Evolutionary conservation across 2,329 filamentous ascomycete species (phyloP).

Genomic region (Podosphaera aphanis): DNA sequence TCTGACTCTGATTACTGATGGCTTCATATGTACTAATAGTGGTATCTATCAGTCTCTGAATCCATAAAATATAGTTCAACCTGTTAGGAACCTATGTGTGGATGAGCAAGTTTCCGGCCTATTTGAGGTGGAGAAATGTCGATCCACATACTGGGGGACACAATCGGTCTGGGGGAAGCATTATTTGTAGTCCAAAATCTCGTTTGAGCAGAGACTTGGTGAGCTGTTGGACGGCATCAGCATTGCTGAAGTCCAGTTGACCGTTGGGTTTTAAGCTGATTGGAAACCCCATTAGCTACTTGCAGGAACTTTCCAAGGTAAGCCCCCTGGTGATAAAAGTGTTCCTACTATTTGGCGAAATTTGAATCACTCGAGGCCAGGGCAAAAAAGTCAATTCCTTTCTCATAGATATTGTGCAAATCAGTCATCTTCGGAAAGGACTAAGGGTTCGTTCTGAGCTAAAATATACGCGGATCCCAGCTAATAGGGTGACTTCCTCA

Average conservation of each 20-base stretch:
- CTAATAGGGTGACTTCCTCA: no score
- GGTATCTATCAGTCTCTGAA: conserved; percentile 59
- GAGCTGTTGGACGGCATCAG: conserved; percentile 52
- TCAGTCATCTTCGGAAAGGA: conserved; percentile 10
- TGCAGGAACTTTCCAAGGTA: background rate
- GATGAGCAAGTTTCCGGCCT: background rate
- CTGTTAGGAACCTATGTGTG: conserved; percentile 31
- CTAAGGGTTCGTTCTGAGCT: no score
- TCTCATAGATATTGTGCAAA: conserved; percentile 25
- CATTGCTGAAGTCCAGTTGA: conserved; percentile 60
- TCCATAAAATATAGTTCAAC: conserved; percentile 78
- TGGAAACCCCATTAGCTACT: background rate
- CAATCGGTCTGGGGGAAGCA: conserved; percentile 53
- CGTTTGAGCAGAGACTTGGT: conserved; percentile 54
- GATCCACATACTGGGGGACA: conserved; percentile 48
- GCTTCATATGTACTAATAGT: conserved; percentile 20
- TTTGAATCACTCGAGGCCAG: conserved; percentile 34
- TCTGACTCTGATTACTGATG: conserved; percentile 28
- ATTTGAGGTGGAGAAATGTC: background rate
- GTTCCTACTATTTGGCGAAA: conserved; percentile 31
- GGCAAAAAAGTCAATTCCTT: conserved; percentile 35
- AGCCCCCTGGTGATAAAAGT: background rate
- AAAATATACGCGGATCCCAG: no score
- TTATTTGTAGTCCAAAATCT: conserved; percentile 50
- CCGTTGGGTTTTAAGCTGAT: conserved; percentile 27